phyloP scores from a whole-genome alignment of 176 grass and related monocot species.

The Coix lacrymajobi region DNA sequence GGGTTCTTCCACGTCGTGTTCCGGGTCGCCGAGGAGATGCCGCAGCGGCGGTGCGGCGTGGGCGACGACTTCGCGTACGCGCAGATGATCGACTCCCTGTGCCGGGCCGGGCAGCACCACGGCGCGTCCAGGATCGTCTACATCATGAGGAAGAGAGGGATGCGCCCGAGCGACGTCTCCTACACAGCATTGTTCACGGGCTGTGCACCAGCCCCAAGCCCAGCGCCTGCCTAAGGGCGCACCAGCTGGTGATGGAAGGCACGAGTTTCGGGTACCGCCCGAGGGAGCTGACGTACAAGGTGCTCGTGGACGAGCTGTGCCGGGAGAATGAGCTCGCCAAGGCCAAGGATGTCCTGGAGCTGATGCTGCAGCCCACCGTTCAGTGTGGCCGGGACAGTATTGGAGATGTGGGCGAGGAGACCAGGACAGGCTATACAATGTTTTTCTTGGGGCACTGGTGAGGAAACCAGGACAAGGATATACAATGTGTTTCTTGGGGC shows the following conservation, averaged over 20 bases:
- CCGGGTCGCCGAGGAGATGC: conserved; percentile 57
- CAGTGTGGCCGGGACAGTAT: neutral
- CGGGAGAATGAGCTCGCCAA: conserved; percentile 62
- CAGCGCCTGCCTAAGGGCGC: conserved; percentile 48
- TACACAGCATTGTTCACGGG: conserved; percentile 90
- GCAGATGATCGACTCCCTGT: conserved; percentile 81
- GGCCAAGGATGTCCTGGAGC: conserved; percentile 58
- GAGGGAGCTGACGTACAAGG: conserved; percentile 61
- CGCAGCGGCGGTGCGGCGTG: conserved; percentile 39
- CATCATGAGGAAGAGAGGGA: conserved; percentile 75
- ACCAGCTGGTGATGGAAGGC: conserved; percentile 81
- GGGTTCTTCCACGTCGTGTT: conserved; percentile 71
- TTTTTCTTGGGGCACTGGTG: conserved; percentile 62
- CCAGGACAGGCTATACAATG: conserved; percentile 66
- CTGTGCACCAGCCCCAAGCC: conserved; percentile 52
- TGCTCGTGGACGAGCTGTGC: conserved; percentile 64
- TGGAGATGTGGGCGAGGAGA: neutral
- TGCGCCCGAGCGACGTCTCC: conserved; percentile 53
- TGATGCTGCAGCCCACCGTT: conserved; percentile 48
- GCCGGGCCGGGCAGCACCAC: conserved; percentile 60
- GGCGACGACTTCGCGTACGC: conserved; percentile 54
- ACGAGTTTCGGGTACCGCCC: conserved; percentile 39
- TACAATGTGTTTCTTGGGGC: conserved; percentile 85
- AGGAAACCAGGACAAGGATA: conserved; percentile 38
- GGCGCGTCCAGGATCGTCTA: conserved; percentile 73